phyloP scores from a whole-genome alignment of 768 basidiomycete genomes.

The Tulasnella sp. region DNA sequence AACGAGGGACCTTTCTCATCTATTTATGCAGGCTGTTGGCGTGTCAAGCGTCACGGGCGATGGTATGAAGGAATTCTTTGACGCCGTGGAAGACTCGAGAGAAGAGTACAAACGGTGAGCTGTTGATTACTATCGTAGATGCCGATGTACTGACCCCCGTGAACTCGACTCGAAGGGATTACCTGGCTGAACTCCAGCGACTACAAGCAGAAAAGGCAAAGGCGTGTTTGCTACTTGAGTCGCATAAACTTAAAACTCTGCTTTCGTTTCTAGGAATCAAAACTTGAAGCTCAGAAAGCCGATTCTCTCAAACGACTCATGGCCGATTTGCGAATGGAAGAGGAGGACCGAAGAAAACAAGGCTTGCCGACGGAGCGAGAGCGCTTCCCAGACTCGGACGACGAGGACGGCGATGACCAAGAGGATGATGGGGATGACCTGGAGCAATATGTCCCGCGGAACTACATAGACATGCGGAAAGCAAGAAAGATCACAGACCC shows the following conservation, averaged over 20 bases:
- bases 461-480: constrained; percentile 1
- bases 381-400: constrained; percentile 32
- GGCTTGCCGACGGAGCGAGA: constrained; percentile 41
- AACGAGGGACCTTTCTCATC: no score
- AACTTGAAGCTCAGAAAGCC: constrained; percentile 52
- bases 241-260: constrained; percentile 29
- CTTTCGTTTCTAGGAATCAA: constrained; percentile 57
- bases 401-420: constrained; percentile 42
- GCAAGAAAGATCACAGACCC: constrained; percentile 2
- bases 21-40: constrained; percentile 62
- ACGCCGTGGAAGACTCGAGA: constrained; percentile 78
- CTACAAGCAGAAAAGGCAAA: constrained; percentile 29
- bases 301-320: constrained; percentile 70
- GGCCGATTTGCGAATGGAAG: constrained; percentile 69
- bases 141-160: neutral
- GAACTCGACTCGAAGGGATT: constrained; percentile 46
- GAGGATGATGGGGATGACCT: constrained; percentile 32
- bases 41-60: constrained; percentile 95
- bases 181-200: constrained; percentile 77
- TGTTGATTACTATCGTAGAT: neutral
- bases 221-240: constrained; percentile 21
- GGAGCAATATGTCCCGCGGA: constrained; percentile 13
- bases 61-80: constrained; percentile 84
- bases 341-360: constrained; percentile 23
- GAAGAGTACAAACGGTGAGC: constrained; percentile 80